Evolutionary conservation across 306 rosid species (phyloP).

Genomic region (Vachellia pachyceras): DNA sequence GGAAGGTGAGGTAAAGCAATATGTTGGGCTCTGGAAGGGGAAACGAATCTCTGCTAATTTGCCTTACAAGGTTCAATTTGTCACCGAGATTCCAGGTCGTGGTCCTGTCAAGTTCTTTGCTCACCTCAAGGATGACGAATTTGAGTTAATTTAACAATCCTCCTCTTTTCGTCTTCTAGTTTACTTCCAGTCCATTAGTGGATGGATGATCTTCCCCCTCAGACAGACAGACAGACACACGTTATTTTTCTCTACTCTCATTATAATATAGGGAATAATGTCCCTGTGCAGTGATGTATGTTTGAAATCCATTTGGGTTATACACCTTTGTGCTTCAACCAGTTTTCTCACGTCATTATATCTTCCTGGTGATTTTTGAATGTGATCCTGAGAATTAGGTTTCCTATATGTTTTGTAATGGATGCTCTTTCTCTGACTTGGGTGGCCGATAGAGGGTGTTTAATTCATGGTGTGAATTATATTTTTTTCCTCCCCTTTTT

Average conservation of each 20-base stretch:
- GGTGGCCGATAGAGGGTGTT: conserved; percentile 9
- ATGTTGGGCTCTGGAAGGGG: conserved; percentile 83
- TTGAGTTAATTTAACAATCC: conserved; percentile 58
- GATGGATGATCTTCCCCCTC: neutral
- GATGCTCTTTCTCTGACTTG: neutral
- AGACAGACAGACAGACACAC: neutral
- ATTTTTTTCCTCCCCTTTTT: neutral
- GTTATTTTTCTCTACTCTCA: neutral
- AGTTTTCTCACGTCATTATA: neutral
- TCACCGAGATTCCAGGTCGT: conserved; percentile 69
- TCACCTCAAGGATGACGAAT: conserved; percentile 93
- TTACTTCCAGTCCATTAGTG: neutral
- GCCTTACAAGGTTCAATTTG: conserved; percentile 81
- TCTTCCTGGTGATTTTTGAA: conserved; percentile 14
- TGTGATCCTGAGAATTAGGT: neutral
- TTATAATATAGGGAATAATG: conserved; percentile 9
- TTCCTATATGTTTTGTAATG: neutral
- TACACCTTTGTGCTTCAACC: neutral
- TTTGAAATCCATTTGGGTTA: conserved; percentile 1
- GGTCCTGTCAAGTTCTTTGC: conserved; percentile 82
- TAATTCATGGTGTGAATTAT: neutral
- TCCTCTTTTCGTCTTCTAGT: neutral
- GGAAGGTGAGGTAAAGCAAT: conserved; percentile 89
- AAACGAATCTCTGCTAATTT: conserved; percentile 86
- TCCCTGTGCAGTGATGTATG: conserved; percentile 27